Evolutionary conservation across 2,329 filamentous ascomycete species (phyloP), one percentile per base, ranked within the genome.

Genomic region (Cadophora sp.): DNA sequence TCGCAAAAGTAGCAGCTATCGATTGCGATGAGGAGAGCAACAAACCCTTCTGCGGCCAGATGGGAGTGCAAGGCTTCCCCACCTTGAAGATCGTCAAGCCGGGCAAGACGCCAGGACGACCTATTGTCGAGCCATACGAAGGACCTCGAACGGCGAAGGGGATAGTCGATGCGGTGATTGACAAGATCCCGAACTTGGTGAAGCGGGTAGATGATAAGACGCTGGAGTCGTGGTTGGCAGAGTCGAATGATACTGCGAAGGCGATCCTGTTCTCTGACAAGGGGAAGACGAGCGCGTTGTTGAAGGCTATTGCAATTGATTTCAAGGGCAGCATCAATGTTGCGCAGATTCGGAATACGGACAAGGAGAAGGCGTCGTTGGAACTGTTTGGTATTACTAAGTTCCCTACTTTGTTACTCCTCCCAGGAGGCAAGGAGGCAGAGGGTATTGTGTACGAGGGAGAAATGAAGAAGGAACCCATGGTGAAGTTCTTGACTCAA

Each of bases 11-110:
- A 51, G 96, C 93, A 59, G 96, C 97, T 65, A 85, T 99, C 72
- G 92, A 99, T 81, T 99, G 96, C 80, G 95, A 99, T 77, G 94
- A 97, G 37, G 95, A 97, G 64, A 82, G 85, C 72, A 99, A 98
- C 86, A 98, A 98, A 83, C 84, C 85, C 2, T 87, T 97, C 73
- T 99, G 96, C 79, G 89, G 91, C 58, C 82, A 85, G 73, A 92
- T 97, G 87, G 95, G 94, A 65, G 88, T 99, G 6, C 86, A 97
- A 81, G 96, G 96, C 68, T 99, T 97, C 82, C 96, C 96, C 0
- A 98, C 96, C 0, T 85, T 99, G 72, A 99, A 99, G 85, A 95
- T 97, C 59, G 89, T 98, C 64, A 90, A 89, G 26, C 96, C 96
- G 0, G 89, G 91, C 72, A 93, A 93, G 82, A 97, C 94, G 80